Percentiles rank a stretch among this genome's conserved stretches.
phyloP scores from a whole-genome alignment of 345 rosid species.

The Eucalyptus marginata region DNA sequence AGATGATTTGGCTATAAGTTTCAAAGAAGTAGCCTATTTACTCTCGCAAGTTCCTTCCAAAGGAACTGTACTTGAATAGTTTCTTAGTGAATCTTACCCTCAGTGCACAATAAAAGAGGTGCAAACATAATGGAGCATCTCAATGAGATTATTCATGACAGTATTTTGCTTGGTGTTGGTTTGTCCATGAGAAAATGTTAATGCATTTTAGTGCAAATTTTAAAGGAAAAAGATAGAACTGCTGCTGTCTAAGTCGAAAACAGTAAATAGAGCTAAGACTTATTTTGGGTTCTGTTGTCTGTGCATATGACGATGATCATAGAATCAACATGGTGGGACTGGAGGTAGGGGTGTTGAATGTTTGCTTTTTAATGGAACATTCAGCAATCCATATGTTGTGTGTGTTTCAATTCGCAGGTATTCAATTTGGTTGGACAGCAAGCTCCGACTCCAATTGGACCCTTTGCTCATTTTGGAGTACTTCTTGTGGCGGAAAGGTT shows the following conservation, averaged over 20 bases:
- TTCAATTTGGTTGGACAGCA: conserved; percentile 99
- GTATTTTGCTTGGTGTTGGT: background rate
- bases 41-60: background rate
- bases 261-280: background rate
- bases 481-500: conserved; percentile 91
- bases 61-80: background rate
- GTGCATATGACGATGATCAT: background rate
- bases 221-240: background rate
- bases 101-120: background rate
- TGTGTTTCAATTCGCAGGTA: conserved; percentile 34
- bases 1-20: background rate
- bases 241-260: background rate
- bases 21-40: background rate
- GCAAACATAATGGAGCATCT: background rate
- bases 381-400: background rate
- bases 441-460: conserved; percentile 81
- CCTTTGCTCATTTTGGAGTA: conserved; percentile 79
- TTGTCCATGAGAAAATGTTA: background rate
- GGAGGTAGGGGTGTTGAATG: background rate
- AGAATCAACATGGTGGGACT: background rate
- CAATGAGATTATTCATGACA: background rate
- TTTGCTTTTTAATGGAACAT: background rate
- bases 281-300: background rate
- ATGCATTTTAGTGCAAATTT: background rate
- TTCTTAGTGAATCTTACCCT: background rate